A percentile compares a stretch with the other conserved stretches of the same genome.
Evolutionary conservation across 1,284 basidiomycete genomes (phyloP).

Genomic region (Sporisorium reilianum): DNA sequence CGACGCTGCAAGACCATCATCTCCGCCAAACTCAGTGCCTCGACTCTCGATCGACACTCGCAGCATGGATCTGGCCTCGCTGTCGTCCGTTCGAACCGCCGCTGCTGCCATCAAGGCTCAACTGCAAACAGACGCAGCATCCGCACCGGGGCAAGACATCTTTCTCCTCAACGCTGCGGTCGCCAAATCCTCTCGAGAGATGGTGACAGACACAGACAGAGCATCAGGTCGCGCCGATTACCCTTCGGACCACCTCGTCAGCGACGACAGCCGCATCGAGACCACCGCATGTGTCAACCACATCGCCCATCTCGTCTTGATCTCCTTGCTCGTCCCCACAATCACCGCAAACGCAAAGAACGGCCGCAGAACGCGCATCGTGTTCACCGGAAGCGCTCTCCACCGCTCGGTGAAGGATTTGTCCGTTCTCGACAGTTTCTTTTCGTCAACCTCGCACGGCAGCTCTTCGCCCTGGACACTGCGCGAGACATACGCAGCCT

Average conservation of each 20-base stretch:
- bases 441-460: constrained; percentile 17
- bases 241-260: constrained; percentile 25
- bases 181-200: constrained; percentile 31
- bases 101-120: constrained; percentile 27
- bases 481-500: constrained; percentile 43
- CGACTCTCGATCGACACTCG: constrained; percentile 17
- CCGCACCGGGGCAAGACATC: constrained; percentile 26
- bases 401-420: constrained; percentile 39
- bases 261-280: constrained; percentile 29
- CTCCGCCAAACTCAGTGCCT: neutral
- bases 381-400: constrained; percentile 50
- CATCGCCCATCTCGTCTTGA: constrained; percentile 48
- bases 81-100: constrained; percentile 41
- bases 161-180: constrained; percentile 50
- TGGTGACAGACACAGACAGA: constrained; percentile 25
- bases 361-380: constrained; percentile 42
- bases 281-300: constrained; percentile 53
- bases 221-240: constrained; percentile 7
- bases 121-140: constrained; percentile 4
- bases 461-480: constrained; percentile 28
- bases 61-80: constrained; percentile 35
- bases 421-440: constrained; percentile 24
- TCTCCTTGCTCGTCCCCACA: constrained; percentile 25
- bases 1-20: neutral
- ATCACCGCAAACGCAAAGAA: constrained; percentile 31